Conservation (phyloP, 352 stramenopile species). For the Globisporangium paddicum region DNA sequence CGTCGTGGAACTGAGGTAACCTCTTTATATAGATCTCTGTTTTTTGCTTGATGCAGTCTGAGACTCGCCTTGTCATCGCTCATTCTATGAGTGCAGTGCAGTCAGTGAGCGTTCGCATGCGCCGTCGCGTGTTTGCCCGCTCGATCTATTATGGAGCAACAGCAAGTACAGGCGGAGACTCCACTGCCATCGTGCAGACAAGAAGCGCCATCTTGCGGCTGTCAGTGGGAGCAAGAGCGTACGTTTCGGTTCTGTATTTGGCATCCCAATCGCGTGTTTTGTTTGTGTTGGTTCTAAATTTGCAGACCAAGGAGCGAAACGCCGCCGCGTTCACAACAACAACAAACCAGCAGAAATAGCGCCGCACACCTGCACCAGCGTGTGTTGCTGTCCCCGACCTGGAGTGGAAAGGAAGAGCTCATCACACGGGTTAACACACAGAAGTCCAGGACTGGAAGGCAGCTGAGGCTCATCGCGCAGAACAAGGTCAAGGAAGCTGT, state of each 20-base stretch:
- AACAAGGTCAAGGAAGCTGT: not conserved
- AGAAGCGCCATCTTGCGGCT: not conserved
- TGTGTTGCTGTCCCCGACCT: not conserved
- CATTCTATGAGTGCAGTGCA: not conserved
- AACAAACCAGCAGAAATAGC: not conserved
- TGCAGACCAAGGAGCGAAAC: not conserved
- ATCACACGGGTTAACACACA: not conserved
- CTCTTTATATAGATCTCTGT: constrained; percentile 2
- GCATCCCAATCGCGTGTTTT: not conserved
- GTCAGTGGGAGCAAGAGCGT: not conserved
- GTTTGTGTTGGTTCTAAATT: not conserved
- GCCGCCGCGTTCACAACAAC: not conserved
- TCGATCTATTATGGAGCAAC: not conserved
- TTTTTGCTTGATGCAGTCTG: constrained; percentile 1
- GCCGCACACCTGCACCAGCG: not conserved
- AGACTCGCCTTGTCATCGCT: too few species aligned
- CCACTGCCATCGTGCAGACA: not conserved
- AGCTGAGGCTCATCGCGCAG: not conserved
- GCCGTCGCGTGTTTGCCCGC: not conserved
- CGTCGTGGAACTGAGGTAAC: not conserved
- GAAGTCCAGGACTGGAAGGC: not conserved
- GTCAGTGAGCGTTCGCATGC: not conserved
- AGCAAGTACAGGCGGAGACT: not conserved
- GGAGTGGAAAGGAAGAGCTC: not conserved
- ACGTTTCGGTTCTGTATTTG: constrained; percentile 8